phyloP scores from a whole-genome alignment of 1,284 basidiomycete species.

The Boletus subluridellus region DNA sequence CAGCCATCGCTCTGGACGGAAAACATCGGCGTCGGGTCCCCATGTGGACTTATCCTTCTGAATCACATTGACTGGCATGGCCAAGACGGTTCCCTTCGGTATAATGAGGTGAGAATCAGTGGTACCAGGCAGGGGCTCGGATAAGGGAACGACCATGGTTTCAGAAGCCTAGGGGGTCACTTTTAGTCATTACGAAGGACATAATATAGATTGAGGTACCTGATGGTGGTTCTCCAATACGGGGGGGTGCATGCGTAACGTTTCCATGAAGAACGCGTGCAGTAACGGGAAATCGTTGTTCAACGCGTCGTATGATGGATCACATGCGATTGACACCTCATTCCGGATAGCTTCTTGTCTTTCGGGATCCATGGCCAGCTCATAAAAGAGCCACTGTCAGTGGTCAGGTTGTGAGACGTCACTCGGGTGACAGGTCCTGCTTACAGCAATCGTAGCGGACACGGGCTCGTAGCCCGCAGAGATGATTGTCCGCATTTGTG shows the following conservation, averaged over 20 bases:
- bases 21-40: conserved; percentile 55
- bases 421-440: conserved; percentile 12
- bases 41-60: conserved; percentile 52
- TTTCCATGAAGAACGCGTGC: conserved; percentile 55
- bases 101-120: conserved; percentile 41
- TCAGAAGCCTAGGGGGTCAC: conserved; percentile 41
- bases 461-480: conserved; percentile 65
- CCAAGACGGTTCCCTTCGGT: conserved; percentile 53
- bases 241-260: conserved; percentile 56
- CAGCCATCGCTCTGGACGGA: conserved; percentile 58
- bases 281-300: conserved; percentile 48
- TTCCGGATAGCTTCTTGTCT: conserved; percentile 49
- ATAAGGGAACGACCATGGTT: conserved; percentile 48
- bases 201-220: conserved; percentile 28
- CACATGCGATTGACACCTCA: conserved; percentile 42
- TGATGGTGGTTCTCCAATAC: conserved; percentile 59
- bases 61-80: conserved; percentile 55
- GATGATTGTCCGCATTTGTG: conserved; percentile 58
- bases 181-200: conserved; percentile 1
- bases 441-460: conserved; percentile 51
- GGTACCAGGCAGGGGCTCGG: conserved; percentile 46
- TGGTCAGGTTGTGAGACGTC: conserved; percentile 3
- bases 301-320: conserved; percentile 50
- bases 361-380: conserved; percentile 46
- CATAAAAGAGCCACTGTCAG: conserved; percentile 55